A percentile compares a stretch with the other conserved stretches of the same genome.
These are phyloP conservation scores for Citeromyces matritensis DNA, from an alignment of 805 yeast species.

Conservation along the genomic window DNA sequence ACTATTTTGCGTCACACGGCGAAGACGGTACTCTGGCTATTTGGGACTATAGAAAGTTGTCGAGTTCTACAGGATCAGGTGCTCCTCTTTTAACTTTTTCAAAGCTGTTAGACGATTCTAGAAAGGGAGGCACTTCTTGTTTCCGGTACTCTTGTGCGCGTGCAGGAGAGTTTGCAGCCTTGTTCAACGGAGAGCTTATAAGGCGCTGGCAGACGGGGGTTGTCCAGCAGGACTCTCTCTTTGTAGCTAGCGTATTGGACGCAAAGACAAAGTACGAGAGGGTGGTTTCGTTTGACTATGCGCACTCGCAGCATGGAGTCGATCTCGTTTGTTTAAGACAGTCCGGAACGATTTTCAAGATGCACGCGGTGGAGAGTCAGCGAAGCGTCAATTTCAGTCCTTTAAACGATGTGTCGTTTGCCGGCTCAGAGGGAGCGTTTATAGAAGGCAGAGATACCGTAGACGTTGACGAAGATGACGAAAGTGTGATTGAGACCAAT, in stretches of 20 bases:
- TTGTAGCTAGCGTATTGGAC: conserved; percentile 66
- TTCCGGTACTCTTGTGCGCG: conserved; percentile 53
- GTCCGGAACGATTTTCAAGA: conserved; percentile 74
- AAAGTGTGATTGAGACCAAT: background rate
- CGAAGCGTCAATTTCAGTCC: conserved; percentile 53
- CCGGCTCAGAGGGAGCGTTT: conserved; percentile 42
- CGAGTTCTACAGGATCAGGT: conserved; percentile 18
- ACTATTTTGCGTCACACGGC: conserved; percentile 57
- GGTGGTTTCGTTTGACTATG: conserved; percentile 76
- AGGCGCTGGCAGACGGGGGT: conserved; percentile 70
- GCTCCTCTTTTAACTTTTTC: conserved; percentile 45
- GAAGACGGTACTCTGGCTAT: conserved; percentile 78
- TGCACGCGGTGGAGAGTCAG: conserved; percentile 58
- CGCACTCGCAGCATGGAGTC: conserved; percentile 42
- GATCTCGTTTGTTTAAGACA: conserved; percentile 80
- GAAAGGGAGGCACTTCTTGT: conserved; percentile 48
- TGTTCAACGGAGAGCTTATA: conserved; percentile 64
- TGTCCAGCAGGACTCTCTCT: conserved; percentile 36
- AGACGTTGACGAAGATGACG: background rate
- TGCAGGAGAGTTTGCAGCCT: conserved; percentile 61
- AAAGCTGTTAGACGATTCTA: conserved; percentile 42
- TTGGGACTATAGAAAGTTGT: conserved; percentile 62
- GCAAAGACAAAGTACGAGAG: conserved; percentile 64
- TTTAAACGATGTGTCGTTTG: conserved; percentile 44
- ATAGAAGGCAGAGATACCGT: conserved; percentile 16